Evolutionary conservation across 495 filamentous ascomycete genomes (phyloP), one percentile per base, ranked within the genome.

Genomic region (Aspergillus campestris): DNA sequence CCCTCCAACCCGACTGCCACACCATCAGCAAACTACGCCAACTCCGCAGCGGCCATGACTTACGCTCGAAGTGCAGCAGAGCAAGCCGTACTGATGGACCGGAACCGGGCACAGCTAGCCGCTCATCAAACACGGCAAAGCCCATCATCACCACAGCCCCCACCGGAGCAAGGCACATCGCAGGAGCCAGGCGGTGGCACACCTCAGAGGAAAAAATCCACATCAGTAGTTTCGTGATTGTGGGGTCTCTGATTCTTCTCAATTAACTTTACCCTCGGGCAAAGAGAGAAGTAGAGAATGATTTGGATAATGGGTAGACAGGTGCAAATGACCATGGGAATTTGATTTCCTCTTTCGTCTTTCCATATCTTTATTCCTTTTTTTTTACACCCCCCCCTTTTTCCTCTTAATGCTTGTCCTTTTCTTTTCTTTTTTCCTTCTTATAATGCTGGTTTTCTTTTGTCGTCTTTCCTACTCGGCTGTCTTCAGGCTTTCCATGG

Each of bases 1-100:
- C 37, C 55, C 6, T 40, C 54, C 34, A 56, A 52, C 41, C 53
- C 56, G 43, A 53, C 57, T 0, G 45, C 62, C 6, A 57, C 61
- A n/a, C 53, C 61, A 30, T 61, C 69, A 11, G 53, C 49, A 28
- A 49, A 58, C 31, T 71, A 73, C 49, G 54, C 66, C 14, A 67
- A 64, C 38, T 68, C 64, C 18, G 61, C 69, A 35, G 64, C 67
- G 27, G 62, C 69, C 34, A 58, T 58, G n/a, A 59, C 59, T 6
- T 67, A 70, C 44, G 60, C 65, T 41, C 60, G 67, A 34, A 74
- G 59, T 57, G 66, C 66, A 4, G 65, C 66, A 15, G 72, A 75
- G 45, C 72, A 73, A 54, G 65, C 68, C n/a, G 56, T 61, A 3
- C 35, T 71, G 40, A 70, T 72, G 62, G 66, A 72, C 31, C 56